Base-by-base conservation (phyloP, 2,329 filamentous ascomycete genomes). In the Cladosporium colombiae region DNA sequence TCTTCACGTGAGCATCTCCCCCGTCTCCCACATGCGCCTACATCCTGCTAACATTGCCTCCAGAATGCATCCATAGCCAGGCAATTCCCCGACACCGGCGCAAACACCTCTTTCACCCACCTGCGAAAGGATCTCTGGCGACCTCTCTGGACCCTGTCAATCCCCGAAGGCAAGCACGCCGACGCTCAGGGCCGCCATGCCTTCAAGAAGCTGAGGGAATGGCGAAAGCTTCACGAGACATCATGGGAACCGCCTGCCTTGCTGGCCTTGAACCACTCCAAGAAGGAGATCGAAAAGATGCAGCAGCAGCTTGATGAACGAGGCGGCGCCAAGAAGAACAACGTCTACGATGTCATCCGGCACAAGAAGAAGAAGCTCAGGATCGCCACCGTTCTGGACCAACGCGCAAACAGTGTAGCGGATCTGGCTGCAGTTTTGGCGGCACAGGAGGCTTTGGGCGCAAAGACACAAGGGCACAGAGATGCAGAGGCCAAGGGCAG, bases 121-220 rank as follows among this genome's bases (percentile, higher is more conserved):
- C 77, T 89, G 59, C 86, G 87, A 67, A 86, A 85, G 73, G 87
- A 89, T 74, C 80, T 87, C 74, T 89, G 87, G 87, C 78, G 78
- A 16, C 86, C 87, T 0, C 83, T 87, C 74, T 87, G 82, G 73
- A 84, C 83, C 29, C 78, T 88, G 58, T 82, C 83, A 68, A 86
- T 89, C 70, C 81, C 84, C 31, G 77, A 80, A 50, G 68, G 80
- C 50, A 74, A 73, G 14, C 75, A 78, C 66, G 67, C 65, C 31
- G 46, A 59, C 37, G 49, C 75, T 58, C 75, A 82, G 68, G 86
- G 86, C 62, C 81, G 87, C 23, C 77, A 82, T 52, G 84, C 85
- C 23, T 88, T 83, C 75, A 80, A 82, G 59, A 82, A 85, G 68
- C 81, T 89, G 61, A 85, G 85, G 68, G 86, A 89, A 76, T 86